Conservation (phyloP, 805 yeast genomes). For the Candida piceae region DNA sequence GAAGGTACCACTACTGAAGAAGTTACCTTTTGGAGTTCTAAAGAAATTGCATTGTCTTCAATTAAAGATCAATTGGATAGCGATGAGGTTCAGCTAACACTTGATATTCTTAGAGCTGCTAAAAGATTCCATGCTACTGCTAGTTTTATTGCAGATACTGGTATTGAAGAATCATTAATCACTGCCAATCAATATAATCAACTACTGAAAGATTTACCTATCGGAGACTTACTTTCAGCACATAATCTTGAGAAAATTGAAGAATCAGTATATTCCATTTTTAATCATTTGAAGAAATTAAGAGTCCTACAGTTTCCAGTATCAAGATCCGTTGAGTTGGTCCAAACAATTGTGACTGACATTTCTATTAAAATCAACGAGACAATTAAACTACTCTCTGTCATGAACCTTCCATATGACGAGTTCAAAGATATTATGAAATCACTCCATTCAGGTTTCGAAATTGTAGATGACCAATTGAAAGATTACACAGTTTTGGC, state of each 20-base stretch:
- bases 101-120: conserved; percentile 58
- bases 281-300: conserved; percentile 60
- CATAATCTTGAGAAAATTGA: conserved; percentile 40
- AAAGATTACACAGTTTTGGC: conserved; percentile 62
- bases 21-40: conserved; percentile 69
- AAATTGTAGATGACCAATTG: conserved; percentile 53
- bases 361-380: conserved; percentile 40
- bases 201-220: conserved; percentile 65
- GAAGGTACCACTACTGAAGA: conserved; percentile 63
- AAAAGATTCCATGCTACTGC: conserved; percentile 77
- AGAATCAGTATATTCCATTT: conserved; percentile 41
- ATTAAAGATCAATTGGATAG: conserved; percentile 55
- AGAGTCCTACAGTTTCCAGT: conserved; percentile 60
- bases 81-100: conserved; percentile 49
- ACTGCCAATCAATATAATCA: conserved; percentile 53
- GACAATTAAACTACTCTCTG: conserved; percentile 31
- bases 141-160: conserved; percentile 68
- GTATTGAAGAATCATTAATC: conserved; percentile 49
- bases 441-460: conserved; percentile 32
- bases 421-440: conserved; percentile 34
- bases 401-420: conserved; percentile 39
- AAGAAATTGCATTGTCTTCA: conserved; percentile 54
- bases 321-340: conserved; percentile 55
- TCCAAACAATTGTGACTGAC: conserved; percentile 60
- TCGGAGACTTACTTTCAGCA: conserved; percentile 51